A percentile compares a stretch with the other conserved stretches of the same genome.
These are phyloP conservation scores for Globisporangium alternatum DNA, from an alignment of 352 stramenopile genomes.

Conservation along the genomic window DNA sequence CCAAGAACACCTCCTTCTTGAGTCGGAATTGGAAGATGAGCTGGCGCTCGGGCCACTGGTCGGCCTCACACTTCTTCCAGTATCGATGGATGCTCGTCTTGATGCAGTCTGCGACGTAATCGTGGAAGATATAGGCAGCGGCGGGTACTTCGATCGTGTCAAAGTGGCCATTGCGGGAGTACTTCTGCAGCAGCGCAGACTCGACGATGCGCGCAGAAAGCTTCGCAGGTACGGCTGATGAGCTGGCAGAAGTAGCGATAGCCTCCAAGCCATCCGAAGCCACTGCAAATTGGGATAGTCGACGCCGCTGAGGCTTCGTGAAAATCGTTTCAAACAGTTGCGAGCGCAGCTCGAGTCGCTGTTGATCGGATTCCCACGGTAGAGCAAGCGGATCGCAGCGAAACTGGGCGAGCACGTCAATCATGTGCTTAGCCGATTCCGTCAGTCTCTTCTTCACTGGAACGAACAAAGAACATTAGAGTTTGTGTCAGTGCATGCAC, in stretches of 20 bases:
- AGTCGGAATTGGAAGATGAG: constrained; percentile 55
- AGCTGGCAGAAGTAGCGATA: background rate
- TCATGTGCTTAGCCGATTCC: constrained; percentile 72
- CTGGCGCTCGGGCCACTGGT: constrained; percentile 58
- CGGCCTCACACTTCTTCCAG: constrained; percentile 34
- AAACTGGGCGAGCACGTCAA: constrained; percentile 61
- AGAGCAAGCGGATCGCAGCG: constrained; percentile 41
- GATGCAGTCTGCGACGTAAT: constrained; percentile 47
- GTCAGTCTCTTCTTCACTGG: constrained; percentile 64
- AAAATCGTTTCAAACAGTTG: constrained; percentile 69
- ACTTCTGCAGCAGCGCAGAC: constrained; percentile 71
- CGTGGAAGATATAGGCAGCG: constrained; percentile 56
- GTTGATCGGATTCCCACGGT: constrained; percentile 49
- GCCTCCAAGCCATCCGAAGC: constrained; percentile 11
- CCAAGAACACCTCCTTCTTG: constrained; percentile 51
- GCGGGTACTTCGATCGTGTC: constrained; percentile 45
- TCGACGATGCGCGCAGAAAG: constrained; percentile 46
- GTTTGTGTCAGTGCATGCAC: background rate
- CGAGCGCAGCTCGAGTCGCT: constrained; percentile 44
- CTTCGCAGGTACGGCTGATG: constrained; percentile 29
- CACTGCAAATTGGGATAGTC: constrained; percentile 16
- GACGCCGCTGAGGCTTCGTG: constrained; percentile 40
- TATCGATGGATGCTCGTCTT: constrained; percentile 42
- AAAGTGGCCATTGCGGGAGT: constrained; percentile 77
- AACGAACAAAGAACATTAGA: background rate